Evolutionary conservation across 2,329 filamentous ascomycete genomes (phyloP).

Genomic region (Sarocladiaceae sp.): DNA sequence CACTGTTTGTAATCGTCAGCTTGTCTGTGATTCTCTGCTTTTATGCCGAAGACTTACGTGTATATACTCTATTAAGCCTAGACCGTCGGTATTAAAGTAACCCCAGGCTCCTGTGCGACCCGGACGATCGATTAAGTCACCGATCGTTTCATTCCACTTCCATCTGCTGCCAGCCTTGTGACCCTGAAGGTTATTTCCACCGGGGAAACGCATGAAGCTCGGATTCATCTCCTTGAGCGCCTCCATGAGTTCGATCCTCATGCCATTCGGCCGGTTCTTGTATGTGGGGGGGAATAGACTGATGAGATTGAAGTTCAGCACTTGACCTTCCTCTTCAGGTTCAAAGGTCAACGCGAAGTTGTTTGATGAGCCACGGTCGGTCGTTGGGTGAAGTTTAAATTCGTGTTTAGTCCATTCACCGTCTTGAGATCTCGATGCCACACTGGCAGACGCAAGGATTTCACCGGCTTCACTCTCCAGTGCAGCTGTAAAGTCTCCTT

Average conservation of each 20-base stretch:
- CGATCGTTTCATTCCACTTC: slow-evolving; percentile 34
- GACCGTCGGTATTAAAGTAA: slow-evolving; percentile 36
- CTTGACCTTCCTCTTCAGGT: background rate
- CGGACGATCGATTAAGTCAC: slow-evolving; percentile 27
- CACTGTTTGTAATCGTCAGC: no score
- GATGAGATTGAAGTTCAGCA: slow-evolving; percentile 4
- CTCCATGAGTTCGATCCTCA: slow-evolving; percentile 7
- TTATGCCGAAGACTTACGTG: slow-evolving; percentile 18
- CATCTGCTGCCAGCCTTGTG: slow-evolving; percentile 12
- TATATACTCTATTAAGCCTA: slow-evolving; percentile 46
- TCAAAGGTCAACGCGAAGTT: slow-evolving; percentile 1
- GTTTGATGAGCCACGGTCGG: background rate
- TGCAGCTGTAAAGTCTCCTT: background rate
- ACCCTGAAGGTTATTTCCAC: slow-evolving; percentile 11
- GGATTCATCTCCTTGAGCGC: slow-evolving; percentile 3
- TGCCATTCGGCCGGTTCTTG: slow-evolving; percentile 9
- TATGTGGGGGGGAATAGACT: slow-evolving; percentile 8
- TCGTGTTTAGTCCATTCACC: background rate
- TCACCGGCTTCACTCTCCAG: background rate
- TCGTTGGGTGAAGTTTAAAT: background rate
- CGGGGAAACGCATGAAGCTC: slow-evolving; percentile 6
- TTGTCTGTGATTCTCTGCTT: background rate
- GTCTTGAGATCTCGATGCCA: background rate
- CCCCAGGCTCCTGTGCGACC: slow-evolving; percentile 36
- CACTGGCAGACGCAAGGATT: background rate